A percentile compares a stretch with the other conserved stretches of the same genome.
These are phyloP conservation scores for Globisporangium uncinulatum DNA, from an alignment of 352 stramenopile species.

Conservation along the genomic window DNA sequence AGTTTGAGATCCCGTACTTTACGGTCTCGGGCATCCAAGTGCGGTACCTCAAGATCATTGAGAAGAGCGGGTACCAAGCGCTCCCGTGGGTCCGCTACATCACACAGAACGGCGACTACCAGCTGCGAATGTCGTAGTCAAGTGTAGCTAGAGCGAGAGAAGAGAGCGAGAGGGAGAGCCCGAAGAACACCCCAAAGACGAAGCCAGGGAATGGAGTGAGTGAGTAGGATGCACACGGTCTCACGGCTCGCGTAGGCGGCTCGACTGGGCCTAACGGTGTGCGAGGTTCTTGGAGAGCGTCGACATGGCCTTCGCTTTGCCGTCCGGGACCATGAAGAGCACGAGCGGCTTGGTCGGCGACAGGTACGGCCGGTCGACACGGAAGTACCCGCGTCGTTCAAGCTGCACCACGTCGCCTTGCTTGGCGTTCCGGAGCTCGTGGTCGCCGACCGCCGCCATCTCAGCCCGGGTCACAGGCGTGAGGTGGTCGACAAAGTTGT, in stretches of 20 bases:
- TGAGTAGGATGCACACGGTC: too few relatives aligned
- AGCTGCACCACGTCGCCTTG: conserved; percentile 97
- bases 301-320: conserved; percentile 91
- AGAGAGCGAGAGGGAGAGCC: neutral
- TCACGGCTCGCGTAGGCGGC: too few relatives aligned
- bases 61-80: conserved; percentile 99
- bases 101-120: conserved; percentile 99
- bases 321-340: conserved; percentile 99
- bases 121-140: conserved; percentile 96
- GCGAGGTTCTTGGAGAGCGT: conserved; percentile 84
- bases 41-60: conserved; percentile 99
- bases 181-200: too few relatives aligned
- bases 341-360: conserved; percentile 89
- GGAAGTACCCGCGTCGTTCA: conserved; percentile 97
- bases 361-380: conserved; percentile 82
- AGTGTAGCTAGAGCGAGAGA: neutral
- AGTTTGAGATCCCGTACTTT: conserved; percentile 97
- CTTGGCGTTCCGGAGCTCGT: conserved; percentile 93
- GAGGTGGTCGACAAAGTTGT: conserved; percentile 97
- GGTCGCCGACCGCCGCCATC: conserved; percentile 92
- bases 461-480: conserved; percentile 94
- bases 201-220: too few relatives aligned
- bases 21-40: conserved; percentile 98
- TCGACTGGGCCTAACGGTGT: conserved; percentile 43
- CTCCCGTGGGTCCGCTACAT: conserved; percentile 99